Evolutionary conservation across 768 basidiomycete genomes (phyloP).

Genomic region (Psilocybe cyanescens): DNA sequence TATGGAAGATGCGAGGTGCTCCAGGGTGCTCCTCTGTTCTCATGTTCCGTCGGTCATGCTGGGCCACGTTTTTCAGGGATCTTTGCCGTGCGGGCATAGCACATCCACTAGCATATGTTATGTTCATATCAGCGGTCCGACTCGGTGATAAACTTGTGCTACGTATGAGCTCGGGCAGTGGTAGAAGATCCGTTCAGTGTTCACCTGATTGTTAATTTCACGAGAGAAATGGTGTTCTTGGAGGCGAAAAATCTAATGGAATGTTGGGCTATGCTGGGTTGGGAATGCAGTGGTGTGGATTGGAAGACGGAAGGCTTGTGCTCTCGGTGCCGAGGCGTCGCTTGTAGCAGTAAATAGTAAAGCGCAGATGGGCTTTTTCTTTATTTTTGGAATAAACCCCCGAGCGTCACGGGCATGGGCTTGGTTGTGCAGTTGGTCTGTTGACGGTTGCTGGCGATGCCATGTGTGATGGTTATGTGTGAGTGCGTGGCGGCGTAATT

Average conservation of each 20-base stretch:
- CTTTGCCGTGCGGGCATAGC: background rate
- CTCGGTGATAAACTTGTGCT: background rate
- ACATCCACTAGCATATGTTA: background rate
- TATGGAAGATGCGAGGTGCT: background rate
- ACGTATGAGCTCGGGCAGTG: background rate
- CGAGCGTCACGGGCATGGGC: constrained; percentile 17
- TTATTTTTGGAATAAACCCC: constrained; percentile 15
- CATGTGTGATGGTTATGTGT: background rate
- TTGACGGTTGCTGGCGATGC: background rate
- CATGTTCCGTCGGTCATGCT: constrained; percentile 9
- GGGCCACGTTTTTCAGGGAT: background rate
- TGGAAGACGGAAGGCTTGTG: constrained; percentile 1
- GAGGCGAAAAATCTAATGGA: background rate
- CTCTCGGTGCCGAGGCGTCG: constrained; percentile 12
- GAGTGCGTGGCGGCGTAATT: background rate
- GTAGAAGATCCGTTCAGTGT: background rate
- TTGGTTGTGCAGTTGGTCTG: constrained; percentile 16
- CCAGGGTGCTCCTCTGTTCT: background rate
- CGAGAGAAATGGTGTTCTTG: background rate
- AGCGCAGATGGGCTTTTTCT: background rate
- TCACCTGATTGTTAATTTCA: background rate
- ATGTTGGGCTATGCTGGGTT: background rate
- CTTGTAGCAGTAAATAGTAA: background rate
- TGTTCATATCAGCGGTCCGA: background rate
- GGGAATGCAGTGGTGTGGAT: background rate